Base-by-base conservation (phyloP, 441 rosid genomes). In the Gossypium lobatum region DNA sequence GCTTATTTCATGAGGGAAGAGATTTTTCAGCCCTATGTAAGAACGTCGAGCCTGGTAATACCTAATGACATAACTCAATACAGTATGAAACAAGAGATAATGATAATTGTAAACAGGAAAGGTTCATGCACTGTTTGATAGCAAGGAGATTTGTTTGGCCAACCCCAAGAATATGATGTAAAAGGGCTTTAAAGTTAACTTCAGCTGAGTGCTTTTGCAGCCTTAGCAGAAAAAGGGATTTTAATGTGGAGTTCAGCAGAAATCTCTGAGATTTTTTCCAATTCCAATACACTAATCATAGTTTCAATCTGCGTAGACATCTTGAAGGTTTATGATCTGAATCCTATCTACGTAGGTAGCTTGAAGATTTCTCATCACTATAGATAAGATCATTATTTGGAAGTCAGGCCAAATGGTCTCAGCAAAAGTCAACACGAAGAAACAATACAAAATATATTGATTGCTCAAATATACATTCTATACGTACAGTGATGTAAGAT, bases 401-500 rank as follows among this genome's bases (percentile, higher is more conserved):
- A 78, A 21, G 13, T 28, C 25, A 74, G 23, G 31, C 63, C 57
- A 42, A 69, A 57, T 48, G 1, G 11, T 26, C 31, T 48, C 70
- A 57, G 45, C 20, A 62, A 55, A 69, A 31, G 17, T 60, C 39
- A 31, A 63, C 13, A 20, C 42, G 59, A 48, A 72, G 31, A 28
- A 57, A 23, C 18, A 37, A 64, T n/a, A 26, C 10, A 45, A 28
- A 53, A 53, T 34, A 8, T 21, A 77, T 37, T 31, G 8, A 64
- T 48, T 10, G 23, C 42, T 46, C 9, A 23, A 64, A 39, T 64
- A 25, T 6, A 65, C 37, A 64, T 16, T 70, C 61, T 76, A 64
- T 65, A 85, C 97, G 64, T 85, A 92, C 96, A 92, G 91, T 71
- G 97, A 81, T 69, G 76, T 34, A 78, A 94, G 97, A 31, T 71